phyloP scores from a whole-genome alignment of 441 rosid species.

The Pelargonium myrrhifolium region DNA sequence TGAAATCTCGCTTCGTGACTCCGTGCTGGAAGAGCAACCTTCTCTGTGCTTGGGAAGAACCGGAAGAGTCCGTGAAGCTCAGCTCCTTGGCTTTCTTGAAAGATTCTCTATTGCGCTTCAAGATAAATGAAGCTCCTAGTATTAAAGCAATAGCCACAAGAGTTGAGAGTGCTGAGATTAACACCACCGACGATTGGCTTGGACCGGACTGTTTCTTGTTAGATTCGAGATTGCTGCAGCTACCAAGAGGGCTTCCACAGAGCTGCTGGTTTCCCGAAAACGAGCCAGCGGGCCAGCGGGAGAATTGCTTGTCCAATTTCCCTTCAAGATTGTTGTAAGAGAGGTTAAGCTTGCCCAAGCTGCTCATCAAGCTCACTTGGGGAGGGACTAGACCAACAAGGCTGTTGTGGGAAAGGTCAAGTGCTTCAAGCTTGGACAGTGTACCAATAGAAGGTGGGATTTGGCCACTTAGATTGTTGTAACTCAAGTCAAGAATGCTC shows the following conservation, averaged over 20 bases:
- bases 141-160: constrained; percentile 50
- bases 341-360: constrained; percentile 63
- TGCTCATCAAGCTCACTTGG: constrained; percentile 49
- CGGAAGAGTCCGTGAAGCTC: constrained; percentile 41
- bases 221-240: constrained; percentile 28
- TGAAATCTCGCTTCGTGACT: constrained; percentile 48
- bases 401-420: constrained; percentile 68
- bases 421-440: constrained; percentile 59
- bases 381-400: constrained; percentile 59
- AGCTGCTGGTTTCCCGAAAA: constrained; percentile 58
- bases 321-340: constrained; percentile 66
- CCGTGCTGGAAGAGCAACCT: constrained; percentile 50
- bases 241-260: constrained; percentile 61
- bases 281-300: constrained; percentile 57
- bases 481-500: constrained; percentile 58
- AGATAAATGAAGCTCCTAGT: constrained; percentile 34
- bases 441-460: constrained; percentile 57
- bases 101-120: constrained; percentile 38
- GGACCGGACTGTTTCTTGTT: constrained; percentile 27
- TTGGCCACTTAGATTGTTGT: constrained; percentile 52
- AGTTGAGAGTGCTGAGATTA: constrained; percentile 50
- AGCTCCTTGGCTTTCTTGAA: constrained; percentile 32
- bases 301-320: constrained; percentile 48
- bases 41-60: constrained; percentile 52
- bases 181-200: constrained; percentile 37